Base-by-base conservation (phyloP, 2,329 filamentous ascomycete genomes). In the Emydomyces testavorans region DNA sequence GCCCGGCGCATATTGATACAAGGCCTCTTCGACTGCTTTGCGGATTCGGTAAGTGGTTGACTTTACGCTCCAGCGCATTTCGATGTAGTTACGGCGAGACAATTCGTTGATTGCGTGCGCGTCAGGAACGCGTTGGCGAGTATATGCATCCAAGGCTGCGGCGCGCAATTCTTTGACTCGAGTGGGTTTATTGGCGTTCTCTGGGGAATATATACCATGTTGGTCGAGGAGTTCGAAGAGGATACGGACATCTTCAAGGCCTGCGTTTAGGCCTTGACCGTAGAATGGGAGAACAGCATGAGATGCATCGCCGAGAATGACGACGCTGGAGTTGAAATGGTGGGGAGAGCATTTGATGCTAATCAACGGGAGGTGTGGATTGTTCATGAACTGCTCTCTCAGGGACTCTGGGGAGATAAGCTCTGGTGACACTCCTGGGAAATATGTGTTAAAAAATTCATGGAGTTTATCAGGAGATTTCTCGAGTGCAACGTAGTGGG, bases 271-370 rank as follows among this genome's bases (percentile, higher is more conserved):
- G 31, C 92, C 92, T 65, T 98, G 92, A 0, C 92, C 92, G 64
- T 96, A 98, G 66, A 98, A 98, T 0, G 92, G 92, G 0, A 98
- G 88, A 82, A 98, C 95, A 49, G 93, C 92, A 63, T 98, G 92
- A 0, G 92, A 89, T 6, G 92, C 88, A 62, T 98, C 92, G 50
- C 92, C 92, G 29, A 98, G 63, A 41, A 98, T 86, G 51, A 94
- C 87, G 26, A 77, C 87, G 0, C 80, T 83, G 20, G 79, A 79
- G 42, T 69, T 73, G 68, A 79, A 87, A 69, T 94, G 87, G 66
- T 96, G 85, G 0, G 92, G 92, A 15, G 77, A 77, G 69, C 89
- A 95, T 67, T 94, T 96, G 61, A 98, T 83, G 62, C 79, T 92
- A 62, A 98, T 92, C 5, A 98, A 74, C 0, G 92, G 92, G 0